Percentiles rank a stretch among this genome's conserved stretches.
Conservation (phyloP, 1,139 yeast genomes). For the Pneumocystis carinii region DNA sequence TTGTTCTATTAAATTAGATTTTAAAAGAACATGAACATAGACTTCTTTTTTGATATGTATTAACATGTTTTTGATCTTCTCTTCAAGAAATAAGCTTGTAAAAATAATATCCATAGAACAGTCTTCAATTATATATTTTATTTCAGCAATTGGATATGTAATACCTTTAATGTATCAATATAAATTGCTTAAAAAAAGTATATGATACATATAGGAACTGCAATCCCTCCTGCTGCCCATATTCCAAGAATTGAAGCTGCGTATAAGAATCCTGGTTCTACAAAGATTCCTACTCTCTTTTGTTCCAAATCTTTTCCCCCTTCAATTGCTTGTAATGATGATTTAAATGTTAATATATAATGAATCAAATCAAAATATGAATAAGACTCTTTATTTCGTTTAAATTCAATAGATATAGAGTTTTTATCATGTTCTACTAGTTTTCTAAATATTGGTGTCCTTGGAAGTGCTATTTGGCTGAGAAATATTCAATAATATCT, state of each 20-base stretch:
- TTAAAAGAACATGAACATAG: background rate
- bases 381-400: background rate
- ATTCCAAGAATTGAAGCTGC: conserved; percentile 6
- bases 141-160: conserved; percentile 9
- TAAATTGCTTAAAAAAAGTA: background rate
- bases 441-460: background rate
- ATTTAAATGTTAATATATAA: background rate
- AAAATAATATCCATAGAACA: conserved; percentile 3
- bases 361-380: background rate
- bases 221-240: conserved; percentile 12
- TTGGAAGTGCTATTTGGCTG: background rate
- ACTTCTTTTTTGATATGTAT: background rate
- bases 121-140: conserved; percentile 6
- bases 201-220: conserved; percentile 10
- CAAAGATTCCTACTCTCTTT: conserved; percentile 6
- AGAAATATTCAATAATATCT: background rate
- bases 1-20: background rate
- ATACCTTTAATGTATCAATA: background rate
- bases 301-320: background rate
- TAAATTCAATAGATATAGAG: background rate
- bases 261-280: conserved; percentile 6
- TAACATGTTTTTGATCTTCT: background rate
- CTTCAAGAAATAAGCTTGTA: background rate
- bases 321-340: background rate
- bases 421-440: background rate